Base-by-base conservation (phyloP, 75 land plant species). In the Picea glauca region DNA sequence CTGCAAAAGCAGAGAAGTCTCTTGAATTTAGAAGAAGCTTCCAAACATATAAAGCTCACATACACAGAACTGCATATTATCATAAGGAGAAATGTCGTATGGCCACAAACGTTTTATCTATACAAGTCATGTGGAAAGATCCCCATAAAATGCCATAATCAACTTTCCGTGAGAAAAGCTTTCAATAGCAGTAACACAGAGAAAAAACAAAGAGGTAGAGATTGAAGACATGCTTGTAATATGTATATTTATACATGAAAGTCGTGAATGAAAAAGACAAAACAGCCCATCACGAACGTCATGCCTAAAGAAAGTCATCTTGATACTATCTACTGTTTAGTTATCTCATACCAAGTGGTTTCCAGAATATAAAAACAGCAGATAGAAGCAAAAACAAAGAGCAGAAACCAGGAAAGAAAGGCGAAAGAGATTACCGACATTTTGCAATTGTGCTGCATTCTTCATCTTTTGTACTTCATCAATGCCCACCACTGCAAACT, bases 1-100 rank as follows among this genome's bases (percentile, higher is more conserved):
- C 58, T 74, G 58, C 30, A 74, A 56, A 50, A 56, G 30, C 13
- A 73, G 43, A 54, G 15, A 14, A 1, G 1, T 74, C 18, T 13
- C 5, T 13, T 11, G 46, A 74, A 74, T 50, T 74, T 62, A 56
- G 58, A 57, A 73, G 58, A 11, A 73, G 30, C 75, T 46, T 73
- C 31, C 58, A 50, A 73, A 50, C 20, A 5, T 46, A 46, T 50
- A 73, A 73, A 50, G 5, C 4, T 50, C 58, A 66, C 17, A 66
- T 15, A 3, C 70, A 3, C 70, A 66, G 31, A 17, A 66, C 40
- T 18, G 18, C 70, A 66, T 33, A 66, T 20, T 32, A 18, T 33
- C 8, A 66, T 1, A 66, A 66, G 35, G 43, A 15, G 32, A 73
- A 21, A n/a, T 0, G 15, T n/a, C 31, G 2, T 50, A 50, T 43